Conservation (phyloP, 2,329 filamentous ascomycete genomes). For the Xylaria sp. region DNA sequence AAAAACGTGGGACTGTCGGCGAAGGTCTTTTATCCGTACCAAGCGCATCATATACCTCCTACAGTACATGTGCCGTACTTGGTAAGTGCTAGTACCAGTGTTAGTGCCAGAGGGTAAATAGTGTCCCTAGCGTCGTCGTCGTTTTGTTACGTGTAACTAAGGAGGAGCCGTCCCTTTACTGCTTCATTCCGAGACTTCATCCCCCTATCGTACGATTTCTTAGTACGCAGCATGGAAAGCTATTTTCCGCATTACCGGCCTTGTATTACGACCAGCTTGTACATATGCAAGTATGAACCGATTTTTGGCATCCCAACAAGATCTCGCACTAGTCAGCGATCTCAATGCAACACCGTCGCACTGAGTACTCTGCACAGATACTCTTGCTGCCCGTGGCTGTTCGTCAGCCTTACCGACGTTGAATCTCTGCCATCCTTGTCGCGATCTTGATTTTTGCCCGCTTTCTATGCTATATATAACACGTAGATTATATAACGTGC, state of each 20-base stretch:
- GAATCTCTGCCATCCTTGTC: conserved; percentile 6
- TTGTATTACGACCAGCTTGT: conserved; percentile 26
- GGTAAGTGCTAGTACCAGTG: no score
- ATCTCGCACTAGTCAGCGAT: conserved; percentile 23
- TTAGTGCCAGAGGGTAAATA: not conserved
- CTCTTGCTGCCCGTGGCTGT: conserved; percentile 9
- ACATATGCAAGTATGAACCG: conserved; percentile 40
- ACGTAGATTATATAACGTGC: not conserved
- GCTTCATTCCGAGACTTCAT: conserved; percentile 28
- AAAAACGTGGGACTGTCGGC: conserved; percentile 6
- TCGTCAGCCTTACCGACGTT: conserved; percentile 23
- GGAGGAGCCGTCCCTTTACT: conserved; percentile 5
- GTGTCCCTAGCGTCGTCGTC: not conserved
- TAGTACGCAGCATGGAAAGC: conserved; percentile 28
- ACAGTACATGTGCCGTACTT: no score
- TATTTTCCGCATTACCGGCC: conserved; percentile 28
- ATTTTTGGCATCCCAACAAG: conserved; percentile 30
- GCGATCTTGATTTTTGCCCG: conserved; percentile 10
- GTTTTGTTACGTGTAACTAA: not conserved
- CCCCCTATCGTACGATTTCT: conserved; percentile 39
- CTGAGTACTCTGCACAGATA: conserved; percentile 2
- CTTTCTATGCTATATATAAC: conserved; percentile 25
- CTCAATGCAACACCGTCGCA: conserved; percentile 1
- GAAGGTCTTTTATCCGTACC: not conserved
- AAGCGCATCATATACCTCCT: not conserved